These are phyloP conservation scores for Monocercomonoides exilis DNA, from an alignment of 78 protist species.

Conservation along the genomic window DNA sequence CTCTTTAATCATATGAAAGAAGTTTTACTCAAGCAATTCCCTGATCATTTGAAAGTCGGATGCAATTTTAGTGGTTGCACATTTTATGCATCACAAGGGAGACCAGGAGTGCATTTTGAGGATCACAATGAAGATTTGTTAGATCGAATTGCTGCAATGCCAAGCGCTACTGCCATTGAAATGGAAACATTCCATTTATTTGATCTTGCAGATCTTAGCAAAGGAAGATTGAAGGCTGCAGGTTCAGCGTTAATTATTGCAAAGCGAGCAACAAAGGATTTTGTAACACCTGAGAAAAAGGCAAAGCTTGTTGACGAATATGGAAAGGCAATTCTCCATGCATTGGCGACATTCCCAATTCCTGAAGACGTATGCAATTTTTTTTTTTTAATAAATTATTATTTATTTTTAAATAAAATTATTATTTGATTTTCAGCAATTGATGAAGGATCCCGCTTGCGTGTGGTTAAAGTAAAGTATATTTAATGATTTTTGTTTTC, in stretches of 20 bases:
- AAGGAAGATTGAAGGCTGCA: background rate
- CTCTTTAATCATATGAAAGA: background rate
- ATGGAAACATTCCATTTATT: conserved; percentile 12
- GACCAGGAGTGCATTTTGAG: background rate
- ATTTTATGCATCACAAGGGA: background rate
- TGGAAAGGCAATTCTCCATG: background rate
- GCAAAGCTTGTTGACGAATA: background rate
- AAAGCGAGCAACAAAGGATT: background rate
- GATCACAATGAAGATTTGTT: background rate
- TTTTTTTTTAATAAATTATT: background rate
- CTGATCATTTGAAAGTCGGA: background rate
- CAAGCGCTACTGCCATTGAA: background rate
- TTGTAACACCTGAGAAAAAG: conserved; percentile 1
- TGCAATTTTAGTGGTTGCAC: background rate
- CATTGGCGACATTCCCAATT: conserved; percentile 1
- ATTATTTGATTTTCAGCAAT: background rate
- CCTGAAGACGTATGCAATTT: background rate
- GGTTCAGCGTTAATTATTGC: conserved; percentile 3
- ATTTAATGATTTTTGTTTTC: too few relatives aligned
- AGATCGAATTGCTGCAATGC: background rate
- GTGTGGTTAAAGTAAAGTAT: background rate
- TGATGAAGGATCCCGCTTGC: background rate
- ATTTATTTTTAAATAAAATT: too few relatives aligned
- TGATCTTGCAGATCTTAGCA: background rate
- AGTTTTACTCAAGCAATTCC: background rate